These are phyloP conservation scores for Coriolopsis trogii DNA, from an alignment of 1,284 basidiomycete genomes.

Conservation along the genomic window DNA sequence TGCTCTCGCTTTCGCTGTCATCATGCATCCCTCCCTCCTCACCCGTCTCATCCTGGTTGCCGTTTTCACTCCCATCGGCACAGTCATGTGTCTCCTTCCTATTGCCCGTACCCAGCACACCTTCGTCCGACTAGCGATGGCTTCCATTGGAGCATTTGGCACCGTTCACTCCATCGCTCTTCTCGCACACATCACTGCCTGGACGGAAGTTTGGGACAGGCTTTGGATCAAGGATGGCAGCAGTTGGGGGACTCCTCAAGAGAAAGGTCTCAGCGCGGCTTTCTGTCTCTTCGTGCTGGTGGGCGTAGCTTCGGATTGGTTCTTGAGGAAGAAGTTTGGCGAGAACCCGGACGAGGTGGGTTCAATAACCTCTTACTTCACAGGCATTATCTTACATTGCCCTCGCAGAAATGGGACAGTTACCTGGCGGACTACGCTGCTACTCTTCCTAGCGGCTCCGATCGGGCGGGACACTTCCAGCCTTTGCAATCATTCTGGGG, in stretches of 20 bases:
- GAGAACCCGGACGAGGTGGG: conserved; percentile 70
- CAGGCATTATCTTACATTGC: not conserved
- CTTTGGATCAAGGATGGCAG: conserved; percentile 51
- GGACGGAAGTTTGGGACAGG: conserved; percentile 65
- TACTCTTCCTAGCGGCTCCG: conserved; percentile 45
- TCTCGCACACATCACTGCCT: conserved; percentile 50
- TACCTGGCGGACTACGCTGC: conserved; percentile 63
- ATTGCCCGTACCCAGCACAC: conserved; percentile 47
- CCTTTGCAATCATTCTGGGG: conserved; percentile 57
- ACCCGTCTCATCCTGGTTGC: conserved; percentile 54
- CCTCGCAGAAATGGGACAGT: conserved; percentile 63
- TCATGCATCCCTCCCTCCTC: conserved; percentile 61
- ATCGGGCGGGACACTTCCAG: conserved; percentile 43
- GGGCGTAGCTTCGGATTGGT: conserved; percentile 57
- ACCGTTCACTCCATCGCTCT: conserved; percentile 55
- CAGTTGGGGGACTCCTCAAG: conserved; percentile 54
- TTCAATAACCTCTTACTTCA: conserved; percentile 1
- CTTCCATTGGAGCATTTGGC: conserved; percentile 62
- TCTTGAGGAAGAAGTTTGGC: conserved; percentile 54
- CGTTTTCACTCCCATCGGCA: conserved; percentile 44
- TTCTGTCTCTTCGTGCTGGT: conserved; percentile 53
- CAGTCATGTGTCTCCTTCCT: conserved; percentile 48
- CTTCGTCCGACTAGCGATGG: conserved; percentile 50
- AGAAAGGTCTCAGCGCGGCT: conserved; percentile 60
- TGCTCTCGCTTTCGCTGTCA: conserved; percentile 54